Conservation (phyloP, 768 basidiomycete genomes). For the Agaricus sinodeliciosus region DNA sequence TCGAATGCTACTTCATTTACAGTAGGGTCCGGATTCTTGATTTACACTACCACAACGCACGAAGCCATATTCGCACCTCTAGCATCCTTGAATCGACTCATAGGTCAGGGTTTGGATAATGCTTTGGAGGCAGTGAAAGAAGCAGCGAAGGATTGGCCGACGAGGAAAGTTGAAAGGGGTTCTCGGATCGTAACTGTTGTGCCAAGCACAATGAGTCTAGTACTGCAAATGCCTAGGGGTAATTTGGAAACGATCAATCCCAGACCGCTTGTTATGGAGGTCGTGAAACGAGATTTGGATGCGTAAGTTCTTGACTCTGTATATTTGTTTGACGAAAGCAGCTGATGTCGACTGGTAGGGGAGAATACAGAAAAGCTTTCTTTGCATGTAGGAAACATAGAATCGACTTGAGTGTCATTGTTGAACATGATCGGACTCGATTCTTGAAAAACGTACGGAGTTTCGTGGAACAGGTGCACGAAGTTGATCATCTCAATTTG, state of each 20-base stretch:
- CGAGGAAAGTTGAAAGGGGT: constrained; percentile 82
- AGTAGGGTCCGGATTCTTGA: constrained; percentile 66
- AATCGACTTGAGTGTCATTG: constrained; percentile 84
- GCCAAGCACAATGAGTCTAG: constrained; percentile 81
- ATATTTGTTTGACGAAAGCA: too few relatives aligned
- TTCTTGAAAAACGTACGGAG: constrained; percentile 57
- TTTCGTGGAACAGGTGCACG: constrained; percentile 81
- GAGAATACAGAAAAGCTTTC: constrained; percentile 81
- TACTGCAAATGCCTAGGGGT: constrained; percentile 96
- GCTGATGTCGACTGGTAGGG: constrained; percentile 33
- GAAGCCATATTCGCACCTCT: constrained; percentile 72
- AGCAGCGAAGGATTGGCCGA: constrained; percentile 44
- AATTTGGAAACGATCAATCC: constrained; percentile 96
- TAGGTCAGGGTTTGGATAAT: constrained; percentile 19
- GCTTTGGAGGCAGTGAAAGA: constrained; percentile 17
- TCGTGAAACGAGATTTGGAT: constrained; percentile 71
- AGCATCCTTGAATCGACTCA: constrained; percentile 19
- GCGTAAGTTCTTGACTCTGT: constrained; percentile 38
- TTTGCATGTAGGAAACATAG: constrained; percentile 88
- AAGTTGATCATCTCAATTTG: constrained; percentile 89
- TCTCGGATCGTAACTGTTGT: constrained; percentile 84
- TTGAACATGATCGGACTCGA: constrained; percentile 65
- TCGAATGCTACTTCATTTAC: constrained; percentile 67
- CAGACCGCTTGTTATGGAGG: constrained; percentile 81
- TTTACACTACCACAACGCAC: constrained; percentile 82